phyloP scores from a whole-genome alignment of 176 grass and related monocot species.

The Carex kokanica region DNA sequence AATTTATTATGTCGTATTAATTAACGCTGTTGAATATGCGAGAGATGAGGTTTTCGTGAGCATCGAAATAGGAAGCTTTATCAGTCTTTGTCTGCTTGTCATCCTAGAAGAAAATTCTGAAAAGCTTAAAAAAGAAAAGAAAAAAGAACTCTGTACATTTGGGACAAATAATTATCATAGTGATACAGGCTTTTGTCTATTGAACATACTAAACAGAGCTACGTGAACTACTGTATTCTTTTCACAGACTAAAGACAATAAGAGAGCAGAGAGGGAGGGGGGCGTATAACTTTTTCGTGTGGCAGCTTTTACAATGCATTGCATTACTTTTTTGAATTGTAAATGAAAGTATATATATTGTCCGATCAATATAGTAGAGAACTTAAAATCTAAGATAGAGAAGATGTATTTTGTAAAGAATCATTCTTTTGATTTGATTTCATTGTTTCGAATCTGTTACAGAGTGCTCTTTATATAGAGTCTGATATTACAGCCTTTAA shows the following conservation, averaged over 20 bases:
- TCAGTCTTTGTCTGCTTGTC: constrained; percentile 6
- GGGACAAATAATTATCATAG: not conserved
- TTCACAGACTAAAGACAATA: not conserved
- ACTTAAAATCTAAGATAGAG: no score
- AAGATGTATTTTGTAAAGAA: no score
- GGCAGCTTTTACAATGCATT: not conserved
- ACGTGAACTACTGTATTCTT: constrained; percentile 5
- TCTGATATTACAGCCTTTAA: no score
- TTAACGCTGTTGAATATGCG: not conserved
- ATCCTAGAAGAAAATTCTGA: constrained; percentile 10
- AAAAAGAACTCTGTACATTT: not conserved
- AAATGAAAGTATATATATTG: not conserved
- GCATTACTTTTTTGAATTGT: not conserved
- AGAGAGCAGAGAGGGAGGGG: not conserved
- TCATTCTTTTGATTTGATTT: no score
- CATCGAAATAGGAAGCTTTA: constrained; percentile 1
- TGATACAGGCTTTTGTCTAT: constrained; percentile 6
- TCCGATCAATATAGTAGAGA: not conserved
- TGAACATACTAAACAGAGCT: not conserved
- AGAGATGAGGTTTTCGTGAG: not conserved
- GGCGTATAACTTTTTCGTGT: not conserved
- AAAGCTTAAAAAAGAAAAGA: not conserved
- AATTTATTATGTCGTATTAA: not conserved
- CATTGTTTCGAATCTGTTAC: no score
- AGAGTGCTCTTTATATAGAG: no score